These are phyloP conservation scores for Paecilomyces fulvus DNA, from an alignment of 2,329 filamentous ascomycete genomes.

Conservation along the genomic window DNA sequence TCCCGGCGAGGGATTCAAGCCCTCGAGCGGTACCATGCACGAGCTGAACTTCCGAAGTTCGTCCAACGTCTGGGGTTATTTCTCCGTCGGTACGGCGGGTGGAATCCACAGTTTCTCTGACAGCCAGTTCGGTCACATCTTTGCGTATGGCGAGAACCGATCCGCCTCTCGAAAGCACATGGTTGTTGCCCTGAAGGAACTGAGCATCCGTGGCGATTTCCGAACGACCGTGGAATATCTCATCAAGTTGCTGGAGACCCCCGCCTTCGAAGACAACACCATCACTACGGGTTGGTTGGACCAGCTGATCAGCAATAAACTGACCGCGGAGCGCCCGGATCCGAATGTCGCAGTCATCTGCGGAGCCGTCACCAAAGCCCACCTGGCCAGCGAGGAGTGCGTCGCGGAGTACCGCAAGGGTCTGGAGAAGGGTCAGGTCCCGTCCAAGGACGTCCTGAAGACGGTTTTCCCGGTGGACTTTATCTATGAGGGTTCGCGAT, in stretches of 20 bases:
- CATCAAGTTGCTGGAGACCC: constrained; percentile 96
- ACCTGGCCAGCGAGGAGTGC: constrained; percentile 85
- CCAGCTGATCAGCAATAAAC: constrained; percentile 94
- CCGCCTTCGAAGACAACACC: constrained; percentile 97
- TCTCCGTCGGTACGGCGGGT: constrained; percentile 93
- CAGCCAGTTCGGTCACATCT: constrained; percentile 98
- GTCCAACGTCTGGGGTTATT: constrained; percentile 99
- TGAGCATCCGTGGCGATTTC: constrained; percentile 99
- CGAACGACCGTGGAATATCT: constrained; percentile 97
- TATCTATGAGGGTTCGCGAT: constrained; percentile 93
- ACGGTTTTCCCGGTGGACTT: constrained; percentile 97
- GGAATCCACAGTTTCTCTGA: constrained; percentile 99
- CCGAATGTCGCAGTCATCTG: constrained; percentile 89
- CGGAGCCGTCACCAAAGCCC: constrained; percentile 89
- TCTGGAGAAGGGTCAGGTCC: constrained; percentile 94
- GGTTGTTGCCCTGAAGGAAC: constrained; percentile 95
- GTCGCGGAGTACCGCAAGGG: constrained; percentile 79
- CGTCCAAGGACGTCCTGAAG: constrained; percentile 92
- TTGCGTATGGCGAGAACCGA: constrained; percentile 96
- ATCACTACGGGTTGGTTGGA: constrained; percentile 99
- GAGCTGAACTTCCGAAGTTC: constrained; percentile 98
- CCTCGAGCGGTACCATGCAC: constrained; percentile 97
- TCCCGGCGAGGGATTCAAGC: constrained; percentile 98
- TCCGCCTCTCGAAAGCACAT: constrained; percentile 96
- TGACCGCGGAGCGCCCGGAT: constrained; percentile 93